phyloP scores from a whole-genome alignment of 768 basidiomycete genomes.

The Suillus variegatus region DNA sequence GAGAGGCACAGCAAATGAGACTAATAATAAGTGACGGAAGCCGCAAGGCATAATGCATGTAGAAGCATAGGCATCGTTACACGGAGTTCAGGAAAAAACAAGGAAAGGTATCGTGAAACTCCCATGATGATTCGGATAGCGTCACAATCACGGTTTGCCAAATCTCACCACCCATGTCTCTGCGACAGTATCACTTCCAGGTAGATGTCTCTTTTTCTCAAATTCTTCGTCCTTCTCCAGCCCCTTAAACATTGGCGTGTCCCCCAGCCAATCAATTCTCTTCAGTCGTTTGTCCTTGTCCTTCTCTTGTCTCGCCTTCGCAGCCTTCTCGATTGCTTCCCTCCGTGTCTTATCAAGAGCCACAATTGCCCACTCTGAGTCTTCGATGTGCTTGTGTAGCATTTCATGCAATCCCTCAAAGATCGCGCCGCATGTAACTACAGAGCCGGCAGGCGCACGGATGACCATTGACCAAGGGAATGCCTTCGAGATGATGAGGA shows the following conservation, averaged over 20 bases:
- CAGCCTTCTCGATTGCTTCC: constrained; percentile 50
- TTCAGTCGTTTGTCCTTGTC: constrained; percentile 41
- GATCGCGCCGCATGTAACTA: constrained; percentile 50
- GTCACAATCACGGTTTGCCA: constrained; percentile 28
- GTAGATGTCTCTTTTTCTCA: constrained; percentile 50
- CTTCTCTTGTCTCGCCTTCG: constrained; percentile 46
- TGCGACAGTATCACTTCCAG: constrained; percentile 38
- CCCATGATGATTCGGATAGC: neutral
- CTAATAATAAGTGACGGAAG: neutral
- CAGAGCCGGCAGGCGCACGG: constrained; percentile 29
- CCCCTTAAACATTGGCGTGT: constrained; percentile 58
- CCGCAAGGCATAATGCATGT: neutral
- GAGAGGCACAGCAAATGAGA: neutral
- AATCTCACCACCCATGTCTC: constrained; percentile 67
- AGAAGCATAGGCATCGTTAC: neutral
- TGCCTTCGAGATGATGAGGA: constrained; percentile 58
- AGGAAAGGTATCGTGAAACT: neutral
- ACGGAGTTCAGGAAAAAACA: neutral
- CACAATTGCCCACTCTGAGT: constrained; percentile 70
- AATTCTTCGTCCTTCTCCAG: constrained; percentile 61
- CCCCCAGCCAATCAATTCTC: constrained; percentile 68
- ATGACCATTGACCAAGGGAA: constrained; percentile 73
- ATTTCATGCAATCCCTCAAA: constrained; percentile 53
- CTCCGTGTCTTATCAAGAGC: constrained; percentile 42
- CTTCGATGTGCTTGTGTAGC: constrained; percentile 55